Evolutionary conservation across 495 filamentous ascomycete species (phyloP), one percentile per base, ranked within the genome.

Genomic region (Talaromyces stipitatus): DNA sequence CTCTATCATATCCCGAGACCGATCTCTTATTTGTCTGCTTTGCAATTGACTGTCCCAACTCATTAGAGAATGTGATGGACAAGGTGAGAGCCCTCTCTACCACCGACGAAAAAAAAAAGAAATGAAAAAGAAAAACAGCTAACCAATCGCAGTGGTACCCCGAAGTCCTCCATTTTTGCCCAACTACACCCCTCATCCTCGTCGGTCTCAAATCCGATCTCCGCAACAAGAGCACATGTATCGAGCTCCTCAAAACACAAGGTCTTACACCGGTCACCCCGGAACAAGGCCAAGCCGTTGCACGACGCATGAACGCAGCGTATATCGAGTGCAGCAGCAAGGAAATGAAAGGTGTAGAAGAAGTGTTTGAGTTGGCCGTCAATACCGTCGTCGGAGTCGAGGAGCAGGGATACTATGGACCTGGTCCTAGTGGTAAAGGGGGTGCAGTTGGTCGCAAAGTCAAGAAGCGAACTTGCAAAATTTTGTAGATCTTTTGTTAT

Each of bases 281-380:
- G 57, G 85, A 96, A 63, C 94, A 98, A 76, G 94, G 95, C 33
- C 77, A 84, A 51, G 83, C 82, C 8, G 92, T 98, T 32, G 92
- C 94, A 32, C 78, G 82, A 61, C 89, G 89, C 68, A 98, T 98
- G 94, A 86, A 87, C 50, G 94, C 94, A 26, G 81, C 84, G 51
- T 98, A 98, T 73, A 90, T 95, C 76, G 94, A 98, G 75, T 98
- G 94, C 81, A 95, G 90, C 64, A 92, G 88, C 72, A 97, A 97
- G 73, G 95, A 97, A 72, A 92, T 94, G 88, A 82, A 74, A 32
- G 94, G 94, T 51, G 92, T 98, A 27, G 89, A 97, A 65, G 91
- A 96, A 60, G 91, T 98, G 62, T 98, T 98, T 69, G 84, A 91
- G 62, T 74, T 81, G 41, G 94, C 94, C 12, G 91, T 98, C 64